A percentile compares a stretch with the other conserved stretches of the same genome.
Conservation (phyloP, 495 filamentous ascomycete species). For the Neurospora intermedia region DNA sequence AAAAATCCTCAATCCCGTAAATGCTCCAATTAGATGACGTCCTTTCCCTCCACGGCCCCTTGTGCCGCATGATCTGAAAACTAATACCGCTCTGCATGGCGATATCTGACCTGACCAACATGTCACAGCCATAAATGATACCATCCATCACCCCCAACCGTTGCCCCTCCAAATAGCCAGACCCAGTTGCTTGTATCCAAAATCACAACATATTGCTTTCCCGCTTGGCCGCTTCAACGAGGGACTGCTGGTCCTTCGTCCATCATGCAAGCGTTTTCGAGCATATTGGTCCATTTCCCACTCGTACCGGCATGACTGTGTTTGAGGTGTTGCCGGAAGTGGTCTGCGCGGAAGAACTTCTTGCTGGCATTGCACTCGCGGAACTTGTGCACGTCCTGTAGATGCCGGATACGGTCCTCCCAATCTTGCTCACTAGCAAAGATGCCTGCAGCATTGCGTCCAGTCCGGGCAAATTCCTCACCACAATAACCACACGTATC, state of each 20-base stretch:
- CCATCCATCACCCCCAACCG: not conserved
- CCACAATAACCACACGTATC: slow-evolving; percentile 96
- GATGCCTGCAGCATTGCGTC: slow-evolving; percentile 22
- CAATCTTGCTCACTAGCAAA: slow-evolving; percentile 53
- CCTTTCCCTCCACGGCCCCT: not conserved
- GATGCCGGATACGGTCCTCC: slow-evolving; percentile 73
- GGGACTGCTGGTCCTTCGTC: slow-evolving; percentile 51
- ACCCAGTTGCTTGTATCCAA: not conserved
- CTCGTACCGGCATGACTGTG: slow-evolving; percentile 95
- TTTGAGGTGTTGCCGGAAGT: slow-evolving; percentile 97
- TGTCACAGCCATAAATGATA: not conserved
- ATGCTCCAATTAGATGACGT: not conserved
- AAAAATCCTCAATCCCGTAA: not conserved
- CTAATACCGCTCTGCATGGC: not conserved
- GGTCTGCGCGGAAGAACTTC: slow-evolving; percentile 96
- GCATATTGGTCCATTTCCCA: slow-evolving; percentile 97
- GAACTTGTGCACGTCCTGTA: slow-evolving; percentile 88
- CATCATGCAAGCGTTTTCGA: slow-evolving; percentile 95
- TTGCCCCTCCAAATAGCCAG: not conserved
- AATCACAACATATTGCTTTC: not conserved
- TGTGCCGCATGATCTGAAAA: not conserved
- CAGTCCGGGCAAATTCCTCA: slow-evolving; percentile 70
- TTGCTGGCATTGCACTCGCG: slow-evolving; percentile 97
- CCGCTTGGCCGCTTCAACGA: not conserved
- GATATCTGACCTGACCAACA: not conserved